A percentile compares a stretch with the other conserved stretches of the same genome.
Evolutionary conservation across 148 eudicot species (phyloP).

Genomic region (Nepenthes mirabilis): DNA sequence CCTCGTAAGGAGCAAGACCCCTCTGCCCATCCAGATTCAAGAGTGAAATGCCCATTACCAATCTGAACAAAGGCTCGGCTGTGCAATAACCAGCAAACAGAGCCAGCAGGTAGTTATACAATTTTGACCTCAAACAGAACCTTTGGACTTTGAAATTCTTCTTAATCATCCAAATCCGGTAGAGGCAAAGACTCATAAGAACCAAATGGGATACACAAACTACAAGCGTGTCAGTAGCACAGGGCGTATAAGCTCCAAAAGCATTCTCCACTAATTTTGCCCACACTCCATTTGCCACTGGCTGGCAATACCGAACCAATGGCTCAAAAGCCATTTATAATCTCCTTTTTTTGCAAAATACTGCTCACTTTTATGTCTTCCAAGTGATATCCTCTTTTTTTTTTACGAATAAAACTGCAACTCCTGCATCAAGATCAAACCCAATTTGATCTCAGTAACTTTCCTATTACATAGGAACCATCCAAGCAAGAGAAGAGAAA

Average conservation of each 20-base stretch:
- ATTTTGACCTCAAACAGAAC: slow-evolving; percentile 61
- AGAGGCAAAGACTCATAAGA: slow-evolving; percentile 51
- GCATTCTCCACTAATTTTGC: slow-evolving; percentile 65
- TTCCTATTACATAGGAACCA: too few species aligned
- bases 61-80: slow-evolving; percentile 74
- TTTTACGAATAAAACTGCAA: not conserved
- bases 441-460: not conserved
- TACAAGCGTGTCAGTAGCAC: slow-evolving; percentile 66
- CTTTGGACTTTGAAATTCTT: slow-evolving; percentile 44
- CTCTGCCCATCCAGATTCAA: slow-evolving; percentile 67
- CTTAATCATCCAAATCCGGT: slow-evolving; percentile 68
- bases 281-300: slow-evolving; percentile 85
- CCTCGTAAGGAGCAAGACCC: slow-evolving; percentile 85
- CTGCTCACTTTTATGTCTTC: not conserved
- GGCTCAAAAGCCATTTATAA: slow-evolving; percentile 62
- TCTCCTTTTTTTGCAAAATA: not conserved
- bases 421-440: slow-evolving; percentile 5
- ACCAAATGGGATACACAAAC: slow-evolving; percentile 49
- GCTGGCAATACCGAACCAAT: slow-evolving; percentile 78
- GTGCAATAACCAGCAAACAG: slow-evolving; percentile 59
- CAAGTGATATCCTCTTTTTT: not conserved
- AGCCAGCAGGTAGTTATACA: slow-evolving; percentile 56
- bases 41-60: slow-evolving; percentile 78
- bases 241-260: slow-evolving; percentile 85
- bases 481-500: too few species aligned